These are phyloP conservation scores for Clitopilus hobsonii DNA, from an alignment of 768 basidiomycete genomes.

Conservation along the genomic window DNA sequence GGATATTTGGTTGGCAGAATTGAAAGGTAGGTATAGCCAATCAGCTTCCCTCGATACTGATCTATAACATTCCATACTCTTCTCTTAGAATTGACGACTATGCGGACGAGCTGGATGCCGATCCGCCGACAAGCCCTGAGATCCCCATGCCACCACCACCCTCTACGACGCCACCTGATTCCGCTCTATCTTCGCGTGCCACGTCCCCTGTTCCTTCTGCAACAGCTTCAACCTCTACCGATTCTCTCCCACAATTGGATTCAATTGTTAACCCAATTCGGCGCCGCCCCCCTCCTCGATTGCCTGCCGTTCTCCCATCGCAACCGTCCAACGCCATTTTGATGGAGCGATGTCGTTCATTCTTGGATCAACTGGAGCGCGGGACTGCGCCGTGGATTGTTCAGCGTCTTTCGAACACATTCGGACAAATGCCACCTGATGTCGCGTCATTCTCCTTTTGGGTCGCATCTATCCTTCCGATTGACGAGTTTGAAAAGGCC, in stretches of 20 bases:
- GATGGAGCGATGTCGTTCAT: constrained; percentile 37
- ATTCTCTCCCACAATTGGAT: constrained; percentile 6
- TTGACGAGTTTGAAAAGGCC: constrained; percentile 86
- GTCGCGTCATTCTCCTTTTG: constrained; percentile 77
- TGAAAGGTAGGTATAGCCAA: constrained; percentile 41
- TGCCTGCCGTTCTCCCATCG: constrained; percentile 12
- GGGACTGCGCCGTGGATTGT: constrained; percentile 93
- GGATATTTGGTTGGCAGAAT: constrained; percentile 87
- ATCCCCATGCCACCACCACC: neutral
- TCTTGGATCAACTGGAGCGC: constrained; percentile 40
- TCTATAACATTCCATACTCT: neutral
- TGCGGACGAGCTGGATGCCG: constrained; percentile 31
- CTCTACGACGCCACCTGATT: constrained; percentile 1
- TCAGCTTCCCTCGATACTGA: neutral
- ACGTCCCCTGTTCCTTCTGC: constrained; percentile 6
- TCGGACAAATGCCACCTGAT: constrained; percentile 74
- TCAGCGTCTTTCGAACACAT: constrained; percentile 75
- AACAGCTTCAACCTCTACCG: constrained; percentile 6
- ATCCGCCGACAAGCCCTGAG: constrained; percentile 6
- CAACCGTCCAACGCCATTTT: constrained; percentile 47
- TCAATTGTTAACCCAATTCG: no score
- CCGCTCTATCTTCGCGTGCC: constrained; percentile 4
- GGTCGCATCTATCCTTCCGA: constrained; percentile 87
- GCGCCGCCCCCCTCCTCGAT: no score
- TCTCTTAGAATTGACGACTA: constrained; percentile 20